Evolutionary conservation across 2,329 filamentous ascomycete species (phyloP).

Genomic region (Fusarium sp.): DNA sequence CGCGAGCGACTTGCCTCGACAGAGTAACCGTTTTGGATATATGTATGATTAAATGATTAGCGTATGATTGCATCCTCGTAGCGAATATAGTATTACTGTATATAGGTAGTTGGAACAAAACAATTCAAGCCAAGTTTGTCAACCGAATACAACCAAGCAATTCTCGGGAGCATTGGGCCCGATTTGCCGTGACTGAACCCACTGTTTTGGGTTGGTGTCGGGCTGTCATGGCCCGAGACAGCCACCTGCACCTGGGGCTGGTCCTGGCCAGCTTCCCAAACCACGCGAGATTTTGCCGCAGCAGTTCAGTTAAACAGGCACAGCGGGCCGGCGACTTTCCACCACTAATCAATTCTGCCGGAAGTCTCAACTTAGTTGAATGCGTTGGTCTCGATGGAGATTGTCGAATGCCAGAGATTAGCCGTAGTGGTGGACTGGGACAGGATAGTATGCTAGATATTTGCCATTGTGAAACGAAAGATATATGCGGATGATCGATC

Average conservation of each 20-base stretch:
- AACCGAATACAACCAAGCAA: not conserved
- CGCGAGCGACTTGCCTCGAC: slow-evolving; percentile 6
- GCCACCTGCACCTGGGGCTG: not conserved
- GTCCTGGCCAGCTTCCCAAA: not conserved
- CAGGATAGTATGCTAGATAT: not conserved
- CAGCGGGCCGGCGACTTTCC: slow-evolving; percentile 26
- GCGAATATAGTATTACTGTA: slow-evolving; percentile 13
- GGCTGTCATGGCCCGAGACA: slow-evolving; percentile 9
- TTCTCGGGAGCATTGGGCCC: slow-evolving; percentile 23
- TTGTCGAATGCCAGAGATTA: not conserved
- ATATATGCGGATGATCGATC: not conserved
- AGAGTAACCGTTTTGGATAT: slow-evolving; percentile 22
- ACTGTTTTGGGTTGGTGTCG: slow-evolving; percentile 10
- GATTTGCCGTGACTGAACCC: slow-evolving; percentile 14
- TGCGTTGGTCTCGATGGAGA: not conserved
- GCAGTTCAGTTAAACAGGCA: slow-evolving; percentile 15
- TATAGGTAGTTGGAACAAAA: slow-evolving; percentile 26
- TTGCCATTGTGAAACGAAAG: slow-evolving; percentile 5
- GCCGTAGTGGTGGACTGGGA: not conserved
- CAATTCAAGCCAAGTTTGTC: slow-evolving; percentile 3
- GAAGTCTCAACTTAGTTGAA: not conserved
- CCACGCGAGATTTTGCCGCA: slow-evolving; percentile 16
- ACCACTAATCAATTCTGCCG: not conserved
- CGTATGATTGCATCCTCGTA: slow-evolving; percentile 30
- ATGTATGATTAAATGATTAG: slow-evolving; percentile 38